Base-by-base conservation (phyloP, 2,329 filamentous ascomycete species). In the Trichoderma lentiforme region DNA sequence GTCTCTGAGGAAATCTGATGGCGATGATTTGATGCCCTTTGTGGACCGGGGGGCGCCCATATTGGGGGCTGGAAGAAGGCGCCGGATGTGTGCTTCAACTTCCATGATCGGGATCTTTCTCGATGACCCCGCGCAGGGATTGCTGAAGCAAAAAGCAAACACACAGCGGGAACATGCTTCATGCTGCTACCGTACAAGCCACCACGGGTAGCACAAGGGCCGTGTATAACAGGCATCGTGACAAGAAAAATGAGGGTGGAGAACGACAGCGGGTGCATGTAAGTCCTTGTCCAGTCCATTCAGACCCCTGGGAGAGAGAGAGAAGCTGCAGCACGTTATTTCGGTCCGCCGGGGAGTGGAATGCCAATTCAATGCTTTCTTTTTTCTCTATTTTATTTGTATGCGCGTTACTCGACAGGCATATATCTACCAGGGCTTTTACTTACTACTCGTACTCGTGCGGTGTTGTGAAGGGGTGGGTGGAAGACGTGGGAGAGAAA, bases 31-130 rank as follows among this genome's bases (percentile, higher is more conserved):
- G 18, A 30, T n/a, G 32, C 57, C 24, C 36, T 43, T 34, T 51
- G 15, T 53, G 57, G 34, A 47, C 53, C 65, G 26, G 36, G 36
- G n/a, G 3, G 39, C 3, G 14, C 14, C 14, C 18, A 26, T 39
- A 18, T 70, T 70, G 66, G 66, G 66, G 66, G 66, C 66, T 70
- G 57, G 21, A 60, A 51, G 66, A 61, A 28, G 66, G 57, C 66
- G 66, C 21, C 18, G 15, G 32, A 62, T 61, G 66, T 43, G 47
- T 21, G 43, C 58, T 58, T 61, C n/a, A 62, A 36, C 66, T 70
- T 70, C 66, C 66, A 26, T 51, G 36, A 62, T 34, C 39, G 43
- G 43, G 57, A 62, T 51, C 53, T 60, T 18, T 32, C 39, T 64
- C 61, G n/a, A n/a, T 64, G 28, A 34, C 30, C 43, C 43, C 43